Base-by-base conservation (phyloP, 768 basidiomycete species). In the Xerocomellus chrysenteron region DNA sequence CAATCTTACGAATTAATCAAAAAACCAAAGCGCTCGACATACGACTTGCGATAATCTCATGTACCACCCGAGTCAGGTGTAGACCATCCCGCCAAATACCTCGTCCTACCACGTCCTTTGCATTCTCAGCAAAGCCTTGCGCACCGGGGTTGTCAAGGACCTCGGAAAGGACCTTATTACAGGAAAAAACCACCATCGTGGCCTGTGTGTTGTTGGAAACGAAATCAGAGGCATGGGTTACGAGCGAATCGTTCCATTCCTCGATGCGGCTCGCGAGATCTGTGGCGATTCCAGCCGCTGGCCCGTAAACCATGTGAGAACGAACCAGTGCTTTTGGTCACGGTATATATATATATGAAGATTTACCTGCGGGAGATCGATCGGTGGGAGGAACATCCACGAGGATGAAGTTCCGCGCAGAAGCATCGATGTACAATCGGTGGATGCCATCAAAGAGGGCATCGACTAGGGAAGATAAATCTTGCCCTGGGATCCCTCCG, bases 11-110 rank as follows among this genome's bases (percentile, higher is more conserved):
- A 21, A 21, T 21, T 3, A 48, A n/a, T 46, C 26, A 8, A 51
- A 32, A 24, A 12, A 21, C 47, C 30, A 54, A 28, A 17, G 44
- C 21, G 21, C 26, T 59, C 42, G 24, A 53, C 26, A 59, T 30
- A 33, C 42, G 50, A 32, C 60, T 54, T 2, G 74, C 75, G 13
- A 76, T 44, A 21, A 77, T 60, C 24, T 56, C 50, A 42, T 77
- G 77, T 13, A 76, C 69, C 2, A 50, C 64, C 0, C 48, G 45
- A 16, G 78, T 73, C 40, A 74, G 50, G 59, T 78, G 77, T 48
- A 78, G 50, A n/a, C 66, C 54, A 55, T 78, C 78, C 30, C 40
- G 50, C 77, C 77, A 78, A 35, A 78, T 74, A 2, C 54, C 65
- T 12, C 45, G 42, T 24, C 59, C 57, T 32, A 46, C 52, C 11